These are phyloP conservation scores for Aspergillus funiculosus DNA, from an alignment of 495 filamentous ascomycete genomes.

Conservation along the genomic window DNA sequence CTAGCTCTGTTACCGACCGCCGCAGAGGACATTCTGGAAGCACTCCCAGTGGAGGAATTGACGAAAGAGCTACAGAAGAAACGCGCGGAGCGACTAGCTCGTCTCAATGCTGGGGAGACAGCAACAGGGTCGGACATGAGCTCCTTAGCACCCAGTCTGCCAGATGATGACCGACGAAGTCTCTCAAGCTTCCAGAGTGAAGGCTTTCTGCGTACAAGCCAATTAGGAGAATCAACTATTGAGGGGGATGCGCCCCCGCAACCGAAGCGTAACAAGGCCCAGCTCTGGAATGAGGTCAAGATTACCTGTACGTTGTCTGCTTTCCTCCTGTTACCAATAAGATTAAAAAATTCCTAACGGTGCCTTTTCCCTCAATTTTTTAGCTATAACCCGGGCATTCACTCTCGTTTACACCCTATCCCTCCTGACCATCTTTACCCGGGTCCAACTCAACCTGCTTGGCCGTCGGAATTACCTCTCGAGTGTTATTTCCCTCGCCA, in stretches of 20 bases:
- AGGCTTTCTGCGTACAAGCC: constrained; percentile 72
- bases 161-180: constrained; percentile 77
- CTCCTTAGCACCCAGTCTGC: constrained; percentile 69
- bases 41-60: constrained; percentile 81
- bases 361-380: not conserved
- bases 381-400: constrained; percentile 85
- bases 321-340: too few species aligned
- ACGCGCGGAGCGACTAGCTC: constrained; percentile 69
- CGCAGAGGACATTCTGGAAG: constrained; percentile 79
- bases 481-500: constrained; percentile 84
- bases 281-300: constrained; percentile 97
- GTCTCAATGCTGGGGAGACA: constrained; percentile 44
- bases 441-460: constrained; percentile 95
- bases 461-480: constrained; percentile 92
- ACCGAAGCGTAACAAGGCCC: constrained; percentile 74
- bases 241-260: constrained; percentile 37
- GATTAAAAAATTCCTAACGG: too few species aligned
- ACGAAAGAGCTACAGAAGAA: constrained; percentile 90
- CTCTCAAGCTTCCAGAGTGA: constrained; percentile 71
- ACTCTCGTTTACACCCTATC: constrained; percentile 88
- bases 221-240: constrained; percentile 50
- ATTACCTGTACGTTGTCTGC: constrained; percentile 68
- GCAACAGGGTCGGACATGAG: constrained; percentile 54
- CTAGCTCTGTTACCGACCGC: constrained; percentile 90
- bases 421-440: constrained; percentile 83